Evolutionary conservation across 1,139 yeast species (phyloP), one percentile per base, ranked within the genome.

Genomic region (Wickerhamiella pararugosa): DNA sequence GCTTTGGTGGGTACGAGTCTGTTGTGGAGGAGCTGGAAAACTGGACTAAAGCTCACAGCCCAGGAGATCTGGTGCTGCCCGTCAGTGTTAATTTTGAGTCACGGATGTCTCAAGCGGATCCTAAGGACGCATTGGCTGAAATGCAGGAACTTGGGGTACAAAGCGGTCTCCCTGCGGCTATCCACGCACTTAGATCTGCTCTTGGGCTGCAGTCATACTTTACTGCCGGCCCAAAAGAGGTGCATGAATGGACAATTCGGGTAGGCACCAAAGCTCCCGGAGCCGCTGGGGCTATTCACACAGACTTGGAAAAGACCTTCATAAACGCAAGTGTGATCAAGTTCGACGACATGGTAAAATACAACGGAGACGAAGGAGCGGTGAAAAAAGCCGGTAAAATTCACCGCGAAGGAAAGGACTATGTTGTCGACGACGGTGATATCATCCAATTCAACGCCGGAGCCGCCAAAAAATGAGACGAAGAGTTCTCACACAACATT

Each of bases 61-160:
- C 94, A 47, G 94, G 94, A 57, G 94, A 84, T 62, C 61, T 73
- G 47, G 78, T 86, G 51, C 75, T 86, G 48, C 95, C 95, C 53
- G 71, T 86, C 56, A 79, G 93, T 44, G 94, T 86, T 41, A 77
- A 77, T 46, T 69, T 81, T 53, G 96, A 86, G 70, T 92, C 81
- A 60, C 78, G 79, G 64, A 69, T 86, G 55, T 79, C 93, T 34
- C 73, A 69, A 49, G 70, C 84, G 79, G 79, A 65, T 54, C 64
- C 74, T 44, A 84, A 76, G 50, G 94, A 76, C 63, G 77, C 82
- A 62, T 78, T 63, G n/a, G 83, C 73, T 45, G 93, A 84, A 68
- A 75, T 79, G 57, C 75, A 80, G 64, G 77, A 65, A 49, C 65
- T 83, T 47, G 92, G 84, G 53, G 79, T 86, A 41, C 64, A 64